phyloP scores from a whole-genome alignment of 2,329 filamentous ascomycete genomes.

The Grosmannia clavigera region DNA sequence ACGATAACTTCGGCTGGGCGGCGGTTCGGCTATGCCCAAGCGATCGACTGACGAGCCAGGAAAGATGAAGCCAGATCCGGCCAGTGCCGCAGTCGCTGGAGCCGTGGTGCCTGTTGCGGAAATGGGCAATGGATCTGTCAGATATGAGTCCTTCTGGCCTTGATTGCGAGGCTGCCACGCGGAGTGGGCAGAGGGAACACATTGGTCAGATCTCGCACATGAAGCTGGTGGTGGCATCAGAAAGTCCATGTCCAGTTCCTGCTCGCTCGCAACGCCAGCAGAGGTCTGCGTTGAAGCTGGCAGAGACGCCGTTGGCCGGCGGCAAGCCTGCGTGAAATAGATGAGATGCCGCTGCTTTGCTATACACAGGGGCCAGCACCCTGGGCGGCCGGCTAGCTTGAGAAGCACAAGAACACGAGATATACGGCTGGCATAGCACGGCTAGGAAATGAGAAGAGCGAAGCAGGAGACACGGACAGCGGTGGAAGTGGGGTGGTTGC shows the following conservation, averaged over 20 bases:
- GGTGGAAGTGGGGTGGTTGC: background rate
- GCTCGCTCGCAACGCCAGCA: background rate
- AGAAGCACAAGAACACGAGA: background rate
- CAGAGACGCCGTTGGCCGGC: background rate
- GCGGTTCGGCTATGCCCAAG: background rate
- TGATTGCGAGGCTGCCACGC: background rate
- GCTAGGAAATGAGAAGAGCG: background rate
- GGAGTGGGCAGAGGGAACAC: background rate
- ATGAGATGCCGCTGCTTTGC: background rate
- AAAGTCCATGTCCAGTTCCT: background rate
- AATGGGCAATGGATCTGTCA: background rate
- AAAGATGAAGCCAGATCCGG: background rate
- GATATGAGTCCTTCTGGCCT: background rate
- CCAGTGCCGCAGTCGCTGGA: background rate
- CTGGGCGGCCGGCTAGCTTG: background rate
- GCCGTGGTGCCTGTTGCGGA: background rate
- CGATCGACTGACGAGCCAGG: background rate
- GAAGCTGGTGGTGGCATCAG: background rate
- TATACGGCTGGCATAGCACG: background rate
- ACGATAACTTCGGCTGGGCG: slow-evolving; percentile 14
- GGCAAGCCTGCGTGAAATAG: background rate
- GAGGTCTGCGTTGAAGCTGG: background rate
- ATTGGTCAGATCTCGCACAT: background rate
- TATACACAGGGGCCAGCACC: background rate
- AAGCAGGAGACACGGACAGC: background rate